These are phyloP conservation scores for Lachnellula subtilissima DNA, from an alignment of 2,329 filamentous ascomycete genomes.

Conservation along the genomic window DNA sequence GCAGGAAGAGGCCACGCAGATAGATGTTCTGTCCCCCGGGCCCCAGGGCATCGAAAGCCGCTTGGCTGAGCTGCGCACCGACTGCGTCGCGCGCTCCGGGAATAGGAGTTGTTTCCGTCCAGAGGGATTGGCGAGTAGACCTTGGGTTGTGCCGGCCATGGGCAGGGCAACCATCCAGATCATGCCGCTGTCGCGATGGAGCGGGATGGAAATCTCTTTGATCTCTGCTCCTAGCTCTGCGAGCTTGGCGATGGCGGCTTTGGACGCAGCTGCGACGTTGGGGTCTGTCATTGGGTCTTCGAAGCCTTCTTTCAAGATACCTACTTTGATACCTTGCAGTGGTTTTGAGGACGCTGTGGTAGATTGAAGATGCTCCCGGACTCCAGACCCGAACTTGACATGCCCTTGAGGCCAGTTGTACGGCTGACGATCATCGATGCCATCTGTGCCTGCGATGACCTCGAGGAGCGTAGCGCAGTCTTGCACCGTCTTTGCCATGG, in stretches of 20 bases:
- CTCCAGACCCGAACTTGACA: conserved; percentile 20
- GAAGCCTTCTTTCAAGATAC: conserved; percentile 43
- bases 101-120: conserved; percentile 45
- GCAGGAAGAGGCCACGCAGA: conserved; percentile 46
- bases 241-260: conserved; percentile 38
- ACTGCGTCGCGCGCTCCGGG: conserved; percentile 12
- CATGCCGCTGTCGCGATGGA: conserved; percentile 45
- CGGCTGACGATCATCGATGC: conserved; percentile 43
- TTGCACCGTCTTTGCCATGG: conserved; percentile 37
- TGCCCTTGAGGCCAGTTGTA: conserved; percentile 30
- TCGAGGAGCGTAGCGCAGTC: conserved; percentile 41
- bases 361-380: conserved; percentile 14
- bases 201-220: conserved; percentile 48
- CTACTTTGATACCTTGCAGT: conserved; percentile 36
- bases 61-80: conserved; percentile 46
- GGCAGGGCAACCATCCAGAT: conserved; percentile 48
- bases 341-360: conserved; percentile 2
- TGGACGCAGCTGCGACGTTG: conserved; percentile 36
- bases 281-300: conserved; percentile 38
- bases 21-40: conserved; percentile 51
- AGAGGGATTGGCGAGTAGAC: conserved; percentile 39
- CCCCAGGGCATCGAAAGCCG: conserved; percentile 46
- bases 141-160: conserved; percentile 38
- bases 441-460: conserved; percentile 44
- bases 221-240: conserved; percentile 43